Evolutionary conservation across 2,329 filamentous ascomycete genomes (phyloP), one percentile per base, ranked within the genome.

Genomic region (Penicillium griseofulvum): DNA sequence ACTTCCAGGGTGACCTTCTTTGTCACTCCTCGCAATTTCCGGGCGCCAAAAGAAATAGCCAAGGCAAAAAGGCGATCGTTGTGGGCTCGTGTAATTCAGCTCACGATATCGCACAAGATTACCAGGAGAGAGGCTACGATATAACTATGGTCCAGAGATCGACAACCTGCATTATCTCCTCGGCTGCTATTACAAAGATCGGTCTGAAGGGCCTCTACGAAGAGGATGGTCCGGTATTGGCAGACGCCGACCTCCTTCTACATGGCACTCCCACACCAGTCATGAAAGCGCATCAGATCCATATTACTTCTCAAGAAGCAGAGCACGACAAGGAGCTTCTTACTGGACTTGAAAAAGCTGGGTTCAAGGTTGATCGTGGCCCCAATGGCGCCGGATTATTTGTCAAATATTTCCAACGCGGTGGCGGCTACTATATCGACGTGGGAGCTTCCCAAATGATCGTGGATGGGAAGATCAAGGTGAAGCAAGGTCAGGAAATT

Each of bases 101-200:
- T 5, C 85, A 88, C 63, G 87, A 89, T 59, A 89, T 89, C 54
- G 82, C 84, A 0, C 85, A 88, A 54, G 84, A 89, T 58, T 88
- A 81, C 62, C 78, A 82, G 36, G 85, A 88, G 62, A 83, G 84
- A 47, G 87, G 87, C 0, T 86, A 85, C 57, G 75, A 83, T 2
- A 39, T 39, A 0, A 39, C 37, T 22, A 39, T 39, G 37, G 37
- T 39, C 5, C 37, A 39, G 37, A 39, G 37, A 39, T 39, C 37
- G 0, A 39, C 37, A 22, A 39, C 37, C 4, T 39, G 37, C 37
- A 16, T 39, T 39, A 39, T 39, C 19, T 39, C 37, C 19, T 39
- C 37, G 6, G 2, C 11, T 22, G 17, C 37, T 12, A 39, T 39
- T 12, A 8, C 11, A 2, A 39, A 39, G 11, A 39, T 39, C 19